These are phyloP conservation scores for Xerocomus amazonicus DNA, from an alignment of 1,284 basidiomycete species.

Conservation along the genomic window DNA sequence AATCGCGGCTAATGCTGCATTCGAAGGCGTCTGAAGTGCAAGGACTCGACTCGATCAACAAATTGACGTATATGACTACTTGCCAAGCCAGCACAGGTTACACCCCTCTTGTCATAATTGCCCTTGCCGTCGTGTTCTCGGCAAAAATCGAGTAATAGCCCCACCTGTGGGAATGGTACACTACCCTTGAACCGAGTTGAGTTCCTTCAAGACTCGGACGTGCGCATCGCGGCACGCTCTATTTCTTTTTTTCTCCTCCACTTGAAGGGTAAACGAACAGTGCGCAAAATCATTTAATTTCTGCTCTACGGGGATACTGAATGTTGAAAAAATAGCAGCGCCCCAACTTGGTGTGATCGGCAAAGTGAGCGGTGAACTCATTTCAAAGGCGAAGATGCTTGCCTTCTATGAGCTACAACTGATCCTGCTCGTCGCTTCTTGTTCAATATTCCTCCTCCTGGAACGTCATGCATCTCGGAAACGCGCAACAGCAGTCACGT, in stretches of 20 bases:
- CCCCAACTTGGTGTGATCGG: background rate
- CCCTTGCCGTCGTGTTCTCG: slow-evolving; percentile 8
- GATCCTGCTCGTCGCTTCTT: slow-evolving; percentile 42
- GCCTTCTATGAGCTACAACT: slow-evolving; percentile 56
- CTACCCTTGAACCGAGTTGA: slow-evolving; percentile 2
- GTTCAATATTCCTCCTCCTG: slow-evolving; percentile 42
- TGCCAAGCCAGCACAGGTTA: background rate
- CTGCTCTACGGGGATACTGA: too few relatives aligned
- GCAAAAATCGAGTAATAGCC: background rate
- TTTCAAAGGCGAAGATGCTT: slow-evolving; percentile 17
- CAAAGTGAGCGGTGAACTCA: background rate
- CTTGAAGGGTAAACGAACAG: background rate
- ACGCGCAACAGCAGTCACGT: slow-evolving; percentile 18
- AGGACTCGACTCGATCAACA: too few relatives aligned
- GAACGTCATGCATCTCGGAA: slow-evolving; percentile 42
- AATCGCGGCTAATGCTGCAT: too few relatives aligned
- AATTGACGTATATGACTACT: too few relatives aligned
- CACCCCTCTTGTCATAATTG: slow-evolving; percentile 8
- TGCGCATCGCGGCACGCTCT: background rate
- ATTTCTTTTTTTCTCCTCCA: background rate
- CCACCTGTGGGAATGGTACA: slow-evolving; percentile 13
- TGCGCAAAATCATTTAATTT: background rate
- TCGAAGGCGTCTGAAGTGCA: too few relatives aligned
- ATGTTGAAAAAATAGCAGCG: background rate
- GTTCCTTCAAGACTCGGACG: background rate